A percentile compares a stretch with the other conserved stretches of the same genome.
Conservation (phyloP, 306 rosid species). For the Cicer bijugum region DNA sequence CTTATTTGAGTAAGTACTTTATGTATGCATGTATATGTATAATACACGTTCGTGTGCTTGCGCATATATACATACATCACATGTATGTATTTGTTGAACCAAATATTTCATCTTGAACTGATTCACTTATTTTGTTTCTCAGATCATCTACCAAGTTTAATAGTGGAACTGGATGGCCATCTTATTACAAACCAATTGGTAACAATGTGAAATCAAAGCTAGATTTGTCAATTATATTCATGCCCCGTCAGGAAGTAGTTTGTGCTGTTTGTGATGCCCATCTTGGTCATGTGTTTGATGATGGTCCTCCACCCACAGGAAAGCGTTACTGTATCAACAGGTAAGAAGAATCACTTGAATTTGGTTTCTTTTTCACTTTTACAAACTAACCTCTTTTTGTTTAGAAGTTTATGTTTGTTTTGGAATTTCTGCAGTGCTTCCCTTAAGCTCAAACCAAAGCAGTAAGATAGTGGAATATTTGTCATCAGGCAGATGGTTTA, state of each 20-base stretch:
- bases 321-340: constrained; percentile 93
- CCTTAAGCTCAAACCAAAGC: constrained; percentile 63
- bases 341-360: constrained; percentile 43
- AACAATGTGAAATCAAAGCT: constrained; percentile 76
- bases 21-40: not conserved
- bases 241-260: constrained; percentile 95
- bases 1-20: constrained; percentile 75
- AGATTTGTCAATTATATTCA: constrained; percentile 83
- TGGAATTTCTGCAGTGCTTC: constrained; percentile 63
- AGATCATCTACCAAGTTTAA: constrained; percentile 92
- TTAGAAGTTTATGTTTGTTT: constrained; percentile 33
- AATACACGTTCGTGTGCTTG: not conserved
- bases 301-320: constrained; percentile 92
- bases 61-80: not conserved
- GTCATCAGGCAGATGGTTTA: constrained; percentile 11
- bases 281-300: constrained; percentile 95
- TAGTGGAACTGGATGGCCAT: constrained; percentile 99
- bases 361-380: not conserved
- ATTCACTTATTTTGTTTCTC: constrained; percentile 32
- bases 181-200: constrained; percentile 81
- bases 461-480: constrained; percentile 37
- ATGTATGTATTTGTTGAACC: not conserved
- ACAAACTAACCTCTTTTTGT: not conserved
- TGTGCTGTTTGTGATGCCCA: constrained; percentile 89
- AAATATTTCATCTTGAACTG: not conserved